Evolutionary conservation across 2,329 filamentous ascomycete species (phyloP), one percentile per base, ranked within the genome.

Genomic region (Monilinia polystroma): DNA sequence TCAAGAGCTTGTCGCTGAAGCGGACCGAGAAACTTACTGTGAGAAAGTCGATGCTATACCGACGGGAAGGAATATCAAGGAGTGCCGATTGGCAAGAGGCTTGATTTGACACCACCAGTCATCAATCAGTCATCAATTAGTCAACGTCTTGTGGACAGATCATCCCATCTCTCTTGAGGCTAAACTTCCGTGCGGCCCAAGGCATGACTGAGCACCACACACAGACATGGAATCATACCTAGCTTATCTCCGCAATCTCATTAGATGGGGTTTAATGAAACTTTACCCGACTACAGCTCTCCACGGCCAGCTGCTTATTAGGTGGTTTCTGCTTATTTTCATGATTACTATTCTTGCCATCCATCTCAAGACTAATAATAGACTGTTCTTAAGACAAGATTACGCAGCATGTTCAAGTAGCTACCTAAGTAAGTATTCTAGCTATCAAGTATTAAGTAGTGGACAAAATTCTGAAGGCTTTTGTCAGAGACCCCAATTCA

Each of bases 91-190:
- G 53, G 53, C 45, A 41, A 55, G n/a, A 23, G 6, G 20, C 47
- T 54, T 56, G 20, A 57, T 38, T 29, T 56, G 32, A 35, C 35
- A 35, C 14, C 3, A 43, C 55, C 23, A 59, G 26, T 29, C 45
- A 43, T 59, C 35, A 23, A 11, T 49, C 23, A 59, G 26, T 29
- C 45, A 43, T 59, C 35, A 23, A 11, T 49, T 49, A 49, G 57
- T 49, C 43, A 51, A 51, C 29, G 45, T 57, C 55, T 60, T 60
- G 49, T 41, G 55, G 55, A 66, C 64, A 66, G 64, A 66, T 66
- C 64, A 60, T 66, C 64, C 47, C 43, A 66, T 66, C 54, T 60
- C 52, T 53, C 49, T 41, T 20, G 32, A 43, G 35, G 56, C 35
- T 43, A 60, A 60, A 59, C 56, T 60, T 60, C 45, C 58, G 58